A percentile compares a stretch with the other conserved stretches of the same genome.
phyloP scores from a whole-genome alignment of 139 green algal genomes.

The Chlamydomonas sp. region DNA sequence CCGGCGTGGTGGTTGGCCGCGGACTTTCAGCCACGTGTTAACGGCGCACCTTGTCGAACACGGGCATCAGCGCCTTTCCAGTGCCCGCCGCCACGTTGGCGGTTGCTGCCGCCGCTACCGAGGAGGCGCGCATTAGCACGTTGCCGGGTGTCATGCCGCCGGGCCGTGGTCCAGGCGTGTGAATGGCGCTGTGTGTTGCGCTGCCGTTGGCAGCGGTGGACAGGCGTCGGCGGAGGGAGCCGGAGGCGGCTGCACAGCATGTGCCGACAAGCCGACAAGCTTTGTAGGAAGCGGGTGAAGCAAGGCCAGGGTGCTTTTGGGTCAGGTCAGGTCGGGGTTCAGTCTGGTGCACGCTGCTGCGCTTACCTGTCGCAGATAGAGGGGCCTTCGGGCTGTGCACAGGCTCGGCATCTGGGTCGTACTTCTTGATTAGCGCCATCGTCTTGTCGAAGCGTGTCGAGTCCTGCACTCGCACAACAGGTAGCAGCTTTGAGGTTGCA shows the following conservation, averaged over 20 bases:
- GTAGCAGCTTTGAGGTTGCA: not conserved
- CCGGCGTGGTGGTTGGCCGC: slow-evolving; percentile 48
- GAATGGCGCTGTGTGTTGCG: not conserved
- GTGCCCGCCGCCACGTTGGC: slow-evolving; percentile 44
- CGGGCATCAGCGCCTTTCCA: slow-evolving; percentile 56
- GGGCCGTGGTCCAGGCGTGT: not conserved
- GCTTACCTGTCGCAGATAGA: not conserved
- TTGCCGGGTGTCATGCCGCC: not conserved
- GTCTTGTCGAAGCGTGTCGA: slow-evolving; percentile 69
- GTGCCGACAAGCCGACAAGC: not conserved
- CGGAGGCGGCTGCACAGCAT: not conserved
- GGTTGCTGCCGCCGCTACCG: slow-evolving; percentile 25
- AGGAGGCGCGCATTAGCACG: not conserved
- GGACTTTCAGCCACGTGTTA: slow-evolving; percentile 11
- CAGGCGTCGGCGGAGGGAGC: not conserved
- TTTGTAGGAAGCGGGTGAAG: not conserved
- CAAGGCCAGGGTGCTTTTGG: not conserved
- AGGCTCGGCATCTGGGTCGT: slow-evolving; percentile 64
- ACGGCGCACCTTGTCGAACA: slow-evolving; percentile 32
- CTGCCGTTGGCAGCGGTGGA: not conserved
- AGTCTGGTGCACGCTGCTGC: not conserved
- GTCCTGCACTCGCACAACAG: slow-evolving; percentile 53
- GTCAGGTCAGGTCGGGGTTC: not conserved
- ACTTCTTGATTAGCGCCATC: slow-evolving; percentile 73
- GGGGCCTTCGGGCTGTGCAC: too few relatives aligned